Conservation (phyloP, 139 green algal genomes). For the Prasinococcaceae sp. region DNA sequence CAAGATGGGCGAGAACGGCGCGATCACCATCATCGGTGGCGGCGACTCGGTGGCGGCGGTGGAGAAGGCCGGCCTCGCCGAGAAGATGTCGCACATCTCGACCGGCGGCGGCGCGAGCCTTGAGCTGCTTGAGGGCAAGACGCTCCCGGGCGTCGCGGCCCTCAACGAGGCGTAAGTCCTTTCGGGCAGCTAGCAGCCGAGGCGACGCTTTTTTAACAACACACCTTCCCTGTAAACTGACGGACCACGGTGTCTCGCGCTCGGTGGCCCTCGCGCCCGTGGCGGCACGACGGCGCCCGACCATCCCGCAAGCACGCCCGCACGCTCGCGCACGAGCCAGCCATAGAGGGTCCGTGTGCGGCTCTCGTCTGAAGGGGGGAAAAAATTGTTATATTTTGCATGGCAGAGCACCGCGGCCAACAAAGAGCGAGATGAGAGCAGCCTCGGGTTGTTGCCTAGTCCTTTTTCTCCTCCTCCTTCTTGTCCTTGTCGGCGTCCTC, state of each 20-base stretch:
- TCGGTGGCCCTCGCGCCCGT: too few relatives aligned
- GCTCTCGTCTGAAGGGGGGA: too few relatives aligned
- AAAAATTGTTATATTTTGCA: neutral
- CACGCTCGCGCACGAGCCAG: neutral
- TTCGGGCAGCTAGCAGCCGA: too few relatives aligned
- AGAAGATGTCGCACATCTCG: conserved; percentile 64
- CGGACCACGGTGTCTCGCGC: too few relatives aligned
- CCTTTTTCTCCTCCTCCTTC: conserved; percentile 2
- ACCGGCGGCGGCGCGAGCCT: conserved; percentile 91
- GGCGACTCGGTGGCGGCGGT: conserved; percentile 95
- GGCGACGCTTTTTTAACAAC: too few relatives aligned
- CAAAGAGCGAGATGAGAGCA: neutral
- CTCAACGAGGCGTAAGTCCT: conserved; percentile 73
- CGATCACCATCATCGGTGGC: conserved; percentile 95
- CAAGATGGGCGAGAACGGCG: conserved; percentile 36
- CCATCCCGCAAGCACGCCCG: neutral
- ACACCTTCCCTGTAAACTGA: too few relatives aligned
- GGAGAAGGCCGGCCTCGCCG: conserved; percentile 86
- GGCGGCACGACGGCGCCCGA: neutral
- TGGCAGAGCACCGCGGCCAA: neutral
- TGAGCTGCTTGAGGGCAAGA: conserved; percentile 98
- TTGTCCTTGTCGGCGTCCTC: too few relatives aligned
- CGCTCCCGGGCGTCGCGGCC: conserved; percentile 86
- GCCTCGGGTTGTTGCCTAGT: neutral
- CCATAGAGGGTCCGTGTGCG: too few relatives aligned